Evolutionary conservation across 2,329 filamentous ascomycete species (phyloP).

Genomic region (Bretziella fagacearum): DNA sequence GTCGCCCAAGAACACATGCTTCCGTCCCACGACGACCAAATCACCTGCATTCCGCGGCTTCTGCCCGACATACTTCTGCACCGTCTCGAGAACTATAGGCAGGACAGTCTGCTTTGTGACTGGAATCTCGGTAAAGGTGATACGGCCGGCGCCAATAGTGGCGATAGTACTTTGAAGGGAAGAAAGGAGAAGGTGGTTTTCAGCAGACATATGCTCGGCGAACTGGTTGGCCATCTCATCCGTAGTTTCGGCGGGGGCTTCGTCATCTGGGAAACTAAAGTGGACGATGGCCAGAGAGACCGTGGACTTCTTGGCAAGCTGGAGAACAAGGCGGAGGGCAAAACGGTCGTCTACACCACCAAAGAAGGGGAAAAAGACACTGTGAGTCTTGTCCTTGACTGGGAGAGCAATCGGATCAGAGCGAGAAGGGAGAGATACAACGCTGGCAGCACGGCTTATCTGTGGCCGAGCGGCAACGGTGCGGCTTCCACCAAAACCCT

Average conservation of each 20-base stretch:
- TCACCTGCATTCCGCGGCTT: constrained; percentile 13
- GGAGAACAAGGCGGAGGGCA: constrained; percentile 65
- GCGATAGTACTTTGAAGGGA: constrained; percentile 10
- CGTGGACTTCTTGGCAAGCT: constrained; percentile 62
- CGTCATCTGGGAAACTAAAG: constrained; percentile 18
- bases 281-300: constrained; percentile 61
- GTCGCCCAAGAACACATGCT: constrained; percentile 7
- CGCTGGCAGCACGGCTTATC: constrained; percentile 29
- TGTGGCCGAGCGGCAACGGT: not conserved
- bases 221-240: not conserved
- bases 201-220: constrained; percentile 8
- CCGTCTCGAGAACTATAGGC: constrained; percentile 1
- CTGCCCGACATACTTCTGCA: constrained; percentile 1
- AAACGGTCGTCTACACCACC: constrained; percentile 68
- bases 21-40: constrained; percentile 10
- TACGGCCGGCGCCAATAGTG: not conserved
- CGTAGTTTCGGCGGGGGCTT: not conserved
- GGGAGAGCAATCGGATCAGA: constrained; percentile 41
- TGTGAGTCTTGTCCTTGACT: constrained; percentile 53
- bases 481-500: constrained; percentile 20
- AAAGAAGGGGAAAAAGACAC: constrained; percentile 76
- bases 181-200: constrained; percentile 8
- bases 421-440: constrained; percentile 41
- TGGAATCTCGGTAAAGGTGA: constrained; percentile 9
- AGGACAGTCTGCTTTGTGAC: constrained; percentile 8